Evolutionary conservation across 139 green algal genomes (phyloP), one percentile per base, ranked within the genome.

Genomic region (Medakamo hakoo): DNA sequence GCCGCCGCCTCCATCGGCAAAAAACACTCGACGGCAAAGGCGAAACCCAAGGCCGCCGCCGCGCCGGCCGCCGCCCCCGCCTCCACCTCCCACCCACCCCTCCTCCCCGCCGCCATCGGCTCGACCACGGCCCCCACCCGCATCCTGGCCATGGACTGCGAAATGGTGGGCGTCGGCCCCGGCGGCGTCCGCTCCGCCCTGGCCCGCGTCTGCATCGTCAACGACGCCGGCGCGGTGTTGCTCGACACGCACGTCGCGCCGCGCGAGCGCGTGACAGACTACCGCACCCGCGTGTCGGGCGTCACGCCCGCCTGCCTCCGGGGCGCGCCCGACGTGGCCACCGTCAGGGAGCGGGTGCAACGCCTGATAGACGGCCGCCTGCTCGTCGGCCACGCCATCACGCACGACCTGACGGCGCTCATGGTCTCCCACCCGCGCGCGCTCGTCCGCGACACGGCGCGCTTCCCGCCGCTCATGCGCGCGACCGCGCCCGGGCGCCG

Each of bases 91-190:
- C 26, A 27, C 48, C 57, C 62, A n/a, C 49, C 49, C 57, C 65
- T 49, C 27, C 57, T 21, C 3, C 64, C 64, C 0, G 23, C 16
- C 9, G 57, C 30, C 57, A 30, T 52, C 5, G 32, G 57, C 30
- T n/a, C 19, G 1, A 27, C 57, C 30, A 55, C 31, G 0, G 57
- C 1, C 2, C 31, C 32, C 26, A 69, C 64, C 56, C 40, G 65
- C 5, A 70, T 92, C 0, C 22, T 97, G 26, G 89, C 91, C 0
- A 61, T 98, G 20, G 91, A 98, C 65, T 98, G 91, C 77, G 91
- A 98, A 77, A 96, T 97, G 88, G 91, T 98, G 55, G 91, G 91
- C 1, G 79, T 91, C 21, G 91, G 89, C 0, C 71, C 71, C 0
- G 68, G 67, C 0, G 91, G 84, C 1, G 23, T 55, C 16, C 58